phyloP scores from a whole-genome alignment of 345 rosid species.

The Linum trigynum region DNA sequence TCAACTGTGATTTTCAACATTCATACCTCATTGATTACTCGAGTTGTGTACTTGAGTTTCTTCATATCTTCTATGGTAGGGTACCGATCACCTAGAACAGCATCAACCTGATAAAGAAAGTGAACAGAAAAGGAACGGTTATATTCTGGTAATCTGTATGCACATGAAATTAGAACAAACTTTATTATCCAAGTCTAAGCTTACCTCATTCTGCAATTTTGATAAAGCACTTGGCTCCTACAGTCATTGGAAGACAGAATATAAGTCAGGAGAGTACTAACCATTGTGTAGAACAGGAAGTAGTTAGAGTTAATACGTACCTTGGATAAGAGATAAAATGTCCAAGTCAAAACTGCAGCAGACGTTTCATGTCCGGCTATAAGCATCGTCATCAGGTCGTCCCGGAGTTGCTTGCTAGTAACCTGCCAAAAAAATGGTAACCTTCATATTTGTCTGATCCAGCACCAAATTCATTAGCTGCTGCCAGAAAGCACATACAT shows the following conservation, averaged over 20 bases:
- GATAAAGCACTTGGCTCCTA: conserved; percentile 74
- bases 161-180: background rate
- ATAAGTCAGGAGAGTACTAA: too few species aligned
- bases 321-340: conserved; percentile 76
- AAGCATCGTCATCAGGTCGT: conserved; percentile 97
- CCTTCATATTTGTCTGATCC: conserved; percentile 7
- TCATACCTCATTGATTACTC: conserved; percentile 85
- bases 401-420: conserved; percentile 92
- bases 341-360: conserved; percentile 96
- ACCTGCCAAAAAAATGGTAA: conserved; percentile 40
- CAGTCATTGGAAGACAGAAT: conserved; percentile 16
- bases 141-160: background rate
- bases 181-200: background rate
- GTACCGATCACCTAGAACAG: conserved; percentile 73
- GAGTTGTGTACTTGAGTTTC: conserved; percentile 80
- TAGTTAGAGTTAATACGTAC: conserved; percentile 21
- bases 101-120: conserved; percentile 55
- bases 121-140: conserved; percentile 3
- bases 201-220: conserved; percentile 87
- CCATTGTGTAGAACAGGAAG: too few species aligned
- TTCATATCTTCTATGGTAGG: conserved; percentile 81
- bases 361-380: conserved; percentile 99
- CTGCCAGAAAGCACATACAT: conserved; percentile 36
- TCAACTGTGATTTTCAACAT: background rate
- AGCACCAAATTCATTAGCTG: conserved; percentile 7